phyloP scores from a whole-genome alignment of 73 alveolate species.

The Effrenium voratum region DNA sequence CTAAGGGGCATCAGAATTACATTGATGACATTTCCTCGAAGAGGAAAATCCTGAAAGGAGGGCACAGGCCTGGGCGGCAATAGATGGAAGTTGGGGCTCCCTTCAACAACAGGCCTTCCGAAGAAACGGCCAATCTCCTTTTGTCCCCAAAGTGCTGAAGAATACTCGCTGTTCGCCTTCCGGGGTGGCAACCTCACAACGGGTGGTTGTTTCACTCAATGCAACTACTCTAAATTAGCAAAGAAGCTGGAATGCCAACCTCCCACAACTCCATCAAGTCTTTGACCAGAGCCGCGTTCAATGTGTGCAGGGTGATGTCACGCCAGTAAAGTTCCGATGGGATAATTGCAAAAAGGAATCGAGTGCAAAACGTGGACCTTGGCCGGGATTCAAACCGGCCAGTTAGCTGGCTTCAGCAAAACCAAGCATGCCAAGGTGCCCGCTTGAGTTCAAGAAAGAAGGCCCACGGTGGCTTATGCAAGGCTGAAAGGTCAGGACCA shows the following conservation, averaged over 20 bases:
- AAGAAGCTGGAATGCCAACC: background rate
- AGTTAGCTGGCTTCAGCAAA: too few relatives aligned
- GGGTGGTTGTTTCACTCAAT: background rate
- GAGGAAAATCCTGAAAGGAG: background rate
- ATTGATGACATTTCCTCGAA: slow-evolving; percentile 8
- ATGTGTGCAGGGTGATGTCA: background rate
- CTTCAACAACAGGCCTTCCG: background rate
- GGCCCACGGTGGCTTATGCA: background rate
- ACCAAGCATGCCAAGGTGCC: background rate
- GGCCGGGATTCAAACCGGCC: background rate
- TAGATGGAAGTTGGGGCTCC: background rate
- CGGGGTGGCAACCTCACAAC: background rate
- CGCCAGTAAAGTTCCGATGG: slow-evolving; percentile 76
- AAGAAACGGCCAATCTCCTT: slow-evolving; percentile 59
- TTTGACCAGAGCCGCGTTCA: background rate
- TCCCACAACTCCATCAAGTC: background rate
- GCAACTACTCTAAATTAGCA: too few relatives aligned
- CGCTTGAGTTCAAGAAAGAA: background rate
- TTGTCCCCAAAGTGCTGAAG: background rate
- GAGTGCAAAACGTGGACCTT: slow-evolving; percentile 32
- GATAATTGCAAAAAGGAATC: background rate
- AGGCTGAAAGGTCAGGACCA: slow-evolving; percentile 19
- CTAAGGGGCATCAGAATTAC: background rate
- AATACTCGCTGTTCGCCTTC: background rate
- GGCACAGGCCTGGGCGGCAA: background rate